phyloP scores from a whole-genome alignment of 2,329 filamentous ascomycete genomes.

The Simplicillium sp. region DNA sequence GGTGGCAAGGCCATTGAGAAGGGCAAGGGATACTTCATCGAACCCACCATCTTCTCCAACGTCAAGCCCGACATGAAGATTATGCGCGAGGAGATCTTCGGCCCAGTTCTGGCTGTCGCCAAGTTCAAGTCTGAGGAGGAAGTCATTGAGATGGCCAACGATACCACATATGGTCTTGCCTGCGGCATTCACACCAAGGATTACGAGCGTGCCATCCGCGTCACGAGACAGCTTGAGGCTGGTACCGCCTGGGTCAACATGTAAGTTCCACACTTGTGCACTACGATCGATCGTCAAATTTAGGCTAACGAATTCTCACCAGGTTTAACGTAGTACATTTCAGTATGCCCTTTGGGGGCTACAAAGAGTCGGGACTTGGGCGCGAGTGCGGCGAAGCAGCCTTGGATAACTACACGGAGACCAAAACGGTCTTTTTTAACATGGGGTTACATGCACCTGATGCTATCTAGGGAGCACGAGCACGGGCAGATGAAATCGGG shows the following conservation, averaged over 20 bases:
- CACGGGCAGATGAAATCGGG: too few relatives aligned
- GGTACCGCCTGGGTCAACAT: conserved; percentile 1
- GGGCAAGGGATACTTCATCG: too few relatives aligned
- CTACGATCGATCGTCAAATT: too few relatives aligned
- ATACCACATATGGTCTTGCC: conserved; percentile 33
- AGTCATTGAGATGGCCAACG: conserved; percentile 34
- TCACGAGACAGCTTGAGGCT: conserved; percentile 5
- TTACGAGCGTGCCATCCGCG: conserved; percentile 4
- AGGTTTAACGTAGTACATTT: conserved; percentile 1
- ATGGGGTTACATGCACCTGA: background rate
- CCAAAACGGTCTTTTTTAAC: conserved; percentile 38
- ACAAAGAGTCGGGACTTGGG: conserved; percentile 63
- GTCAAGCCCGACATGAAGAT: conserved; percentile 24
- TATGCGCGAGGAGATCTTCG: conserved; percentile 40
- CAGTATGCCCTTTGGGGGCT: conserved; percentile 43
- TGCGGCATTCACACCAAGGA: conserved; percentile 7
- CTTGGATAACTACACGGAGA: conserved; percentile 51
- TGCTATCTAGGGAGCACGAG: too few relatives aligned
- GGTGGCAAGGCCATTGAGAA: conserved; percentile 8
- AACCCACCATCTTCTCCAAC: conserved; percentile 26
- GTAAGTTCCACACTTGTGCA: too few relatives aligned
- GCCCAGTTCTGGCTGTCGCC: conserved; percentile 37
- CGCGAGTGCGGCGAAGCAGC: conserved; percentile 57
- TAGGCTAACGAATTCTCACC: too few relatives aligned
- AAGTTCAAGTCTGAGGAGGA: conserved; percentile 39